Evolutionary conservation across 495 filamentous ascomycete genomes (phyloP), one percentile per base, ranked within the genome.

Genomic region (Penicillium bialowiezense): DNA sequence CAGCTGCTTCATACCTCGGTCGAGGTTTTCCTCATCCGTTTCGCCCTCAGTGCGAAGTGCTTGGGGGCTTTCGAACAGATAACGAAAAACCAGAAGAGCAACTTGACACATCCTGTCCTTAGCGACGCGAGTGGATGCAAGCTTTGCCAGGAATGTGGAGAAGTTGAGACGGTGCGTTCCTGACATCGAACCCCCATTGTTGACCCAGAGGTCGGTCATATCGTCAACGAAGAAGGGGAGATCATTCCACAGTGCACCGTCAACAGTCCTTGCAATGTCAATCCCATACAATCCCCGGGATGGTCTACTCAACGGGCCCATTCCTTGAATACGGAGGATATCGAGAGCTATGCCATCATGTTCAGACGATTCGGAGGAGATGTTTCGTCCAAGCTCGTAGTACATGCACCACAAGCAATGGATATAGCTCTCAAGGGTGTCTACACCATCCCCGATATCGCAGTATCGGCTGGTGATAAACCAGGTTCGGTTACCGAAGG

Each of bases 351-450:
- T 21, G 10, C 54, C 18, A 15, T 61, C 51, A 17, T 61, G 58
- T 7, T 61, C 48, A 18, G 58, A 39, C n/a, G 39, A 14, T 31
- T 58, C 51, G 20, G 35, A 35, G 2, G 54, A 42, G 15, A 50
- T 48, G 10, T 50, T 35, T 29, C 58, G 45, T 13, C 43, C 48
- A 15, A 54, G 50, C 29, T 58, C 31, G 35, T 55, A 58, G 39
- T 51, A 61, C 39, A 52, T 51, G 36, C 55, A 48, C 58, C 58
- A 61, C 3, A 62, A 13, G 23, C 47, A 51, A 51, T 58, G 58
- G 31, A 62, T 23, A 19, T 47, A 20, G 2, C 14, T 24, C 45
- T 58, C 51, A 17, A 62, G 51, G 1, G 38, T 43, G 36, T 58
- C 58, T 12, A 55, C 48, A 19, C 50, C 51, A 45, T 58, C 48